Conservation (phyloP, 75 land plant genomes). For the Sequoia sempervirens region DNA sequence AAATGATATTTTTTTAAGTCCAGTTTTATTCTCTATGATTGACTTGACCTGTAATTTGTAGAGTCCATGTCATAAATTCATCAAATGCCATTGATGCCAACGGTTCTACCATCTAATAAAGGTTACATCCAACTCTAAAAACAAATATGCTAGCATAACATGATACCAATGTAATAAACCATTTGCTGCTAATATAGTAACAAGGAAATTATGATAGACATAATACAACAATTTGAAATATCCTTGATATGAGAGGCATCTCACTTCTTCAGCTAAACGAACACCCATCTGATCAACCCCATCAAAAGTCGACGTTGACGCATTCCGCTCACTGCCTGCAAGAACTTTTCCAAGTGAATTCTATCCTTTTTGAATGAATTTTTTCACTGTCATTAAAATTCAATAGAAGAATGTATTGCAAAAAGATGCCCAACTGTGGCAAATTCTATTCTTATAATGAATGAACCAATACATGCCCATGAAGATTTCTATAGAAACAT, state of each 20-base stretch:
- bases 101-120: not conserved
- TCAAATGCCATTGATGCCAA: not conserved
- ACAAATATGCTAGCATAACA: not conserved
- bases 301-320: constrained; percentile 57
- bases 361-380: not conserved
- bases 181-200: not conserved
- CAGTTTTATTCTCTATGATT: constrained; percentile 41
- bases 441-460: not conserved
- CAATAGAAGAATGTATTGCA: not conserved
- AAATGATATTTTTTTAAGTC: constrained; percentile 72
- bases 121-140: not conserved
- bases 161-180: not conserved
- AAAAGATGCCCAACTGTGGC: not conserved
- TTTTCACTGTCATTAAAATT: not conserved
- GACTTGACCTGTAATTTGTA: constrained; percentile 42
- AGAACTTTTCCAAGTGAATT: not conserved
- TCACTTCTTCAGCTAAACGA: constrained; percentile 83
- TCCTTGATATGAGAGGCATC: constrained; percentile 1
- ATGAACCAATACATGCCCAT: not conserved
- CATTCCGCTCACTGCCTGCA: constrained; percentile 80
- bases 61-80: not conserved
- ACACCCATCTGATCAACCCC: constrained; percentile 95
- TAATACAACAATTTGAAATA: not conserved
- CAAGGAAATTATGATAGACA: not conserved
- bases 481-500: not conserved